Percentiles rank a stretch among this genome's conserved stretches.
These are phyloP conservation scores for Lycium ferocissimum DNA, from an alignment of 257 asterid species.

Conservation along the genomic window DNA sequence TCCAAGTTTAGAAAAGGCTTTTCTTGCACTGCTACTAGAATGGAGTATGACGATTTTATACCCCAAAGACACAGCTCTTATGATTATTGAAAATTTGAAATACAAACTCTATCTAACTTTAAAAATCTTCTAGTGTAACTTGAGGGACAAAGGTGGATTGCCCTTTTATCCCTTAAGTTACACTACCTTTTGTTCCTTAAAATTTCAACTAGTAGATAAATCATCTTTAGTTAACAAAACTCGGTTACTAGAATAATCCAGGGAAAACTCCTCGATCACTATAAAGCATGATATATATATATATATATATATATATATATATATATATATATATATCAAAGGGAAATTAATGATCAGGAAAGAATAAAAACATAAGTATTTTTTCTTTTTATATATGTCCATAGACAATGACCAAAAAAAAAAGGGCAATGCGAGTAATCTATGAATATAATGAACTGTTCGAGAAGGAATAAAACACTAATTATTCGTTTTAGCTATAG, in stretches of 20 bases:
- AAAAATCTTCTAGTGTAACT: neutral
- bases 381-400: neutral
- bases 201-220: neutral
- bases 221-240: no score
- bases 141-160: neutral
- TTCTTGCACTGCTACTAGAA: constrained; percentile 58
- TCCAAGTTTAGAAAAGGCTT: constrained; percentile 64
- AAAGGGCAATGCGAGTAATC: neutral
- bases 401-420: neutral
- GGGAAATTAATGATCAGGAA: neutral
- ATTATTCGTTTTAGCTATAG: neutral
- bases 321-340: neutral
- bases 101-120: constrained; percentile 10
- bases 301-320: no score
- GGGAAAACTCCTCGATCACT: no score
- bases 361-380: neutral
- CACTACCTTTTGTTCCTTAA: neutral
- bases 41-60: constrained; percentile 56
- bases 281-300: neutral
- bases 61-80: constrained; percentile 66
- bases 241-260: no score
- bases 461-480: neutral
- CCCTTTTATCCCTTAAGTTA: neutral
- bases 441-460: neutral
- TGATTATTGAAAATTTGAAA: constrained; percentile 36